Evolutionary conservation across 2,329 filamentous ascomycete genomes (phyloP), one percentile per base, ranked within the genome.

Genomic region (Mariannaea elegans): DNA sequence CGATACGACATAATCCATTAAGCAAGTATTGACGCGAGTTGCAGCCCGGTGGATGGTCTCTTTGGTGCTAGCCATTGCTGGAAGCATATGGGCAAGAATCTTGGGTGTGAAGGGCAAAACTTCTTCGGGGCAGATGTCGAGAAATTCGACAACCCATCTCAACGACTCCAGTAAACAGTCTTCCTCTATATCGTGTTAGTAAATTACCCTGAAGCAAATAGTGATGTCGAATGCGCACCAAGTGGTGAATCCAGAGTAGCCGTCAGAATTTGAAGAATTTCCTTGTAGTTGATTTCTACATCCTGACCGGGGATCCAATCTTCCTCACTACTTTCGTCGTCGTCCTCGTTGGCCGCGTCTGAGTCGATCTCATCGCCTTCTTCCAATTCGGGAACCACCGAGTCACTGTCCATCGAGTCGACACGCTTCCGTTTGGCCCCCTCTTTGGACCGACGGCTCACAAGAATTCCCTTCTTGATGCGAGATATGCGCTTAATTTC

Each of bases 241-340:
- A 90, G 81, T 3, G 91, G 90, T 16, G 92, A 91, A 69, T 97
- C 91, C 42, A 99, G 84, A 64, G 95, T 97, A 12, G 90, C 89
- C 2, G 97, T 93, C 39, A 99, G 78, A 53, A 98, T 99, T 68
- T 96, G 92, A 46, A 99, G 80, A 32, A 99, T 97, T 66, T 90
- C 92, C 61, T 92, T 89, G 76, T 97, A 92, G 76, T 98, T 94
- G 62, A 99, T 92, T 59, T 96, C 90, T 7, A 97, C 93, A 75
- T 99, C 95, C 77, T 99, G 95, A 1, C 96, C 95, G 0, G 96
- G 96, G 44, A 98, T 90, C 93, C 94, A 99, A 72, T 98, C 95
- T 61, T 94, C 94, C 68, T 97, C 94, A 42, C 86, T 88, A 62
- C 87, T 88, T 14, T 82, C 78, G 27, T 85, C 85, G 31, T 84